Evolutionary conservation across 148 eudicot genomes (phyloP), one percentile per base, ranked within the genome.

Genomic region (Rheum nobile): DNA sequence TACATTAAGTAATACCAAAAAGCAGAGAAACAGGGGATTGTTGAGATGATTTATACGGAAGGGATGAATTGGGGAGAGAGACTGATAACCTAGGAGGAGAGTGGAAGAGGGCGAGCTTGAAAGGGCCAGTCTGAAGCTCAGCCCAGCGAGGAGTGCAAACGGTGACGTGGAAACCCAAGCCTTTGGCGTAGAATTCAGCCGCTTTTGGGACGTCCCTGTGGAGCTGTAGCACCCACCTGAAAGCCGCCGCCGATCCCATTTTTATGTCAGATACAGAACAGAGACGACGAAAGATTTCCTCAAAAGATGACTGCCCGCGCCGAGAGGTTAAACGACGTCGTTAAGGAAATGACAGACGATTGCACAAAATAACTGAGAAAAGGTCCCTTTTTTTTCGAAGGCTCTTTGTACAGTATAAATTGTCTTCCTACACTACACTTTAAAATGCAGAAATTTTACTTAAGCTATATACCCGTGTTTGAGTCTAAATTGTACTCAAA

Each of bases 181-280:
- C 98, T 76, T 94, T 85, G 0, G 95, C 85, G 84, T 94, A 94
- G 76, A 94, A 85, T 19, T 80, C 79, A 10, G 96, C 97, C 19
- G 98, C 98, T 87, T 83, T 94, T 1, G 98, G 98, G 0, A 94
- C 98, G 81, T 94, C 98, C 67, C 82, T 94, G 93, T 94, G 98
- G 4, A 91, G 78, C 73, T 94, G 98, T 80, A 94, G 80, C 74
- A 94, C 82, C 92, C 96, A 91, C 79, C 97, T 85, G 39, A 94
- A 88, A 43, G 89, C 82, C n/a, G 88, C 87, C n/a, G 88, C 87
- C 37, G 83, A 54, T 7, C 61, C 85, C 85, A 78, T 80, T n/a
- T 48, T 17, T 47, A 6, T n/a, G 22, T 78, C 77, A 71, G 67
- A 1, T 9, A 5, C 43, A 16, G 31, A 39, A 14, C 34, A 43